A percentile compares a stretch with the other conserved stretches of the same genome.
Conservation (phyloP, 192 early-diverging fungal genomes). For the Podila horticola region DNA sequence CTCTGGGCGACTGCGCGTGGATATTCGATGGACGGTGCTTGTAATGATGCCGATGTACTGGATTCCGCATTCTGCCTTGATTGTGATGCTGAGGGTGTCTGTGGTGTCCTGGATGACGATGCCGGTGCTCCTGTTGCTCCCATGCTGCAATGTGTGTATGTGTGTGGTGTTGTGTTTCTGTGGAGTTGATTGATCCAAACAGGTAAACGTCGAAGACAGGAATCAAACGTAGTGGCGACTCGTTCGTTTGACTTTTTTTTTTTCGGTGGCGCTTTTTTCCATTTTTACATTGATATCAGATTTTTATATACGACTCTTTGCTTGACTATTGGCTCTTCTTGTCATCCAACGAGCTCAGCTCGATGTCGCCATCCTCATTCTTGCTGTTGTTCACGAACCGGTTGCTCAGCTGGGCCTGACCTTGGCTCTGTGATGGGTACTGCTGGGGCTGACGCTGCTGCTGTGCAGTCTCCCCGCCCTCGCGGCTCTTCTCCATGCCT, state of each 20-base stretch:
- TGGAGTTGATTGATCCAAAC: no score
- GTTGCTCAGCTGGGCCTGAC: constrained; percentile 2
- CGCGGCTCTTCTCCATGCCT: constrained; percentile 33
- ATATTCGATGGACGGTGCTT: constrained; percentile 1
- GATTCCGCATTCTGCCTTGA: neutral
- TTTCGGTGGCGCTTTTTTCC: neutral
- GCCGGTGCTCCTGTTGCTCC: no score
- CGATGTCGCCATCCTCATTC: constrained; percentile 39
- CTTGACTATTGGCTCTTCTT: constrained; percentile 41
- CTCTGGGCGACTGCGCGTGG: constrained; percentile 13
- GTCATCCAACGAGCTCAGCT: constrained; percentile 44
- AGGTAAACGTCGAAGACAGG: no score
- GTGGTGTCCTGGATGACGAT: no score
- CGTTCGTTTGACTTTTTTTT: no score
- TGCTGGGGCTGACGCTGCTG: constrained; percentile 37
- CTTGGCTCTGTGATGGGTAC: constrained; percentile 11
- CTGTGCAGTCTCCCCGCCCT: constrained; percentile 2
- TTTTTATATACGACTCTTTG: neutral
- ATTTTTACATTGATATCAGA: no score
- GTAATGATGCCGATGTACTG: neutral
- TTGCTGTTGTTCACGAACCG: constrained; percentile 1
- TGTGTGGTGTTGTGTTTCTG: no score
- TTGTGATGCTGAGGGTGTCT: neutral
- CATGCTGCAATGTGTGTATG: no score
- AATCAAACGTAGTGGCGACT: no score